Base-by-base conservation (phyloP, 495 filamentous ascomycete species). In the Aspergillus leporis region DNA sequence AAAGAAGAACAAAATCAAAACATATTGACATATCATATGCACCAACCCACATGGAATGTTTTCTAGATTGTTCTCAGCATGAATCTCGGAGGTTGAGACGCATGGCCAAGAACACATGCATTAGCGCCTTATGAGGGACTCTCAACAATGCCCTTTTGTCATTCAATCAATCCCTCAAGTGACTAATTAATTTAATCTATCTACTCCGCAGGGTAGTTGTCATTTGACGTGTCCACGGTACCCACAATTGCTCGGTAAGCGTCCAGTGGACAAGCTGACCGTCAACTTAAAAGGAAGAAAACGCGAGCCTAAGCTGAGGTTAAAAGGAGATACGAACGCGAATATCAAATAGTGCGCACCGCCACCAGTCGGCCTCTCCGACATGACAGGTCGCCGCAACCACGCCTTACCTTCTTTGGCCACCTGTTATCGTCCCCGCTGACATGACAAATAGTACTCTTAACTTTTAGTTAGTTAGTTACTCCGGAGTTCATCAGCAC, bases 341-440 rank as follows among this genome's bases (percentile, higher is more conserved):
- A n/a, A 45, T 19, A 53, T 34, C n/a, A 7, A 28, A 48, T 48
- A 8, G 43, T 38, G 43, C 28, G 58, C 58, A 60, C 52, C 52
- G 58, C 52, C 58, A 60, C 58, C 54, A 3, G 31, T 55, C 58
- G 58, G 52, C 30, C 32, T 55, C 45, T 31, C 51, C 51, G 58
- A 60, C 43, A 53, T 53, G 34, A n/a, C 25, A 28, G 9, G 34
- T 14, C 9, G 34, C 34, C 34, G 18, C 16, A 23, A 22, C 43
- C 32, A 40, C 32, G 14, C 32, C 18, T 38, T 52, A 16, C 18
- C 19, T 5, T 10, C 1, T 47, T 47, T 23, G 21, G 19, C 5
- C 7, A 10, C 3, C 19, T 43, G 5, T 43, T 3, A 14, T 36
- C 4, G 13, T 30, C 47, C 13, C 47, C 9, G 13, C 23, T 50